Base-by-base conservation (phyloP, 2,329 filamentous ascomycete genomes). In the Trichoderma gracile region DNA sequence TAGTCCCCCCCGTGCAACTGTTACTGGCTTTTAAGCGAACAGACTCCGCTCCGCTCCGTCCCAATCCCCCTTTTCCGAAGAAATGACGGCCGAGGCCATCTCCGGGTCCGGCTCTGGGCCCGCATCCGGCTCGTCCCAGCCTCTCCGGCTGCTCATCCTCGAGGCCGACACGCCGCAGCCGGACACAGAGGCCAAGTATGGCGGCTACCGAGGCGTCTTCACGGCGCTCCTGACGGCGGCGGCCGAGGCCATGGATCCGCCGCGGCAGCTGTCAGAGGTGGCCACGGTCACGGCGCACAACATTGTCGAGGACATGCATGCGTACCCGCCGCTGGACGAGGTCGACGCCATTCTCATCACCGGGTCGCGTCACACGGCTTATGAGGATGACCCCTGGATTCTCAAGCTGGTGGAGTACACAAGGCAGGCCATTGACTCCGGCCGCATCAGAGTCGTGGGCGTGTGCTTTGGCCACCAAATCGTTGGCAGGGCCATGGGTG, bases 281-380 rank as follows among this genome's bases (percentile, higher is more conserved):
- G 76, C 92, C 17, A 76, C 85, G 53, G 80, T 96, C 63, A 83
- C 84, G 5, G 83, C 80, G 40, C 92, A 86, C 80, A 85, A 96
- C 74, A 83, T 96, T 12, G 89, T 96, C 55, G 79, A 82, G 67
- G 80, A 86, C 67, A 79, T 83, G 38, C 77, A 86, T 67, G 75
- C 81, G 21, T 97, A 96, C 76, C 93, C 94, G 0, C 76, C 84
- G 3, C 79, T 95, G 43, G 86, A 89, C 40, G 80, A 88, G 47
- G 78, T 97, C 66, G 94, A 98, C 80, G 93, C 90, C 63, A 80
- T 98, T 38, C 81, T 97, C 46, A 84, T 97, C 67, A 91, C 90
- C 0, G 94, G 94, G 5, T 84, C 82, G 82, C 90, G 86, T 86
- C 74, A 78, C 68, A 80, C 78, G 19, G 76, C 80, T 1, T 81